Evolutionary conservation across 2,329 filamentous ascomycete genomes (phyloP).

Genomic region (Dothideomycetidae sp.): DNA sequence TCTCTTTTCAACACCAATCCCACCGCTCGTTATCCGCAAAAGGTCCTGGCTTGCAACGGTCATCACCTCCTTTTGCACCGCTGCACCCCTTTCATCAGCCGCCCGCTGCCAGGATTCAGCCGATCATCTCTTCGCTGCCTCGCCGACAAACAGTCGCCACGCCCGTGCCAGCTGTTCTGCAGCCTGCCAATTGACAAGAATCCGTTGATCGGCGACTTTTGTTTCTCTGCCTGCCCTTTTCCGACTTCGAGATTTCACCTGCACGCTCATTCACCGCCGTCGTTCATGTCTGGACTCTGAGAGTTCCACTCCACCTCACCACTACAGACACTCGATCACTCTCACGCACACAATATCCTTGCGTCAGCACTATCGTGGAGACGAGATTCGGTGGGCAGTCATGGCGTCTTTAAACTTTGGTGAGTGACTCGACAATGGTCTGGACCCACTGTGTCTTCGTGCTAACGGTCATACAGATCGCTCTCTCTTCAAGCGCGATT

Average conservation of each 20-base stretch:
- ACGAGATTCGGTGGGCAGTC: background rate
- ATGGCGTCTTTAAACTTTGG: background rate
- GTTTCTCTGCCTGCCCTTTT: background rate
- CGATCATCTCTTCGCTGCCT: background rate
- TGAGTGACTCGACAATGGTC: no score
- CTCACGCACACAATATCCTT: no score
- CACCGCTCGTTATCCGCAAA: background rate
- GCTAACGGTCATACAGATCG: slow-evolving; percentile 3
- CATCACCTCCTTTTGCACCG: slow-evolving; percentile 6
- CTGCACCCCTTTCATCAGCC: background rate
- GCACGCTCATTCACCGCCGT: background rate
- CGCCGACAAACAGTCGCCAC: slow-evolving; percentile 1
- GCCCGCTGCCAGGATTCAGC: no score
- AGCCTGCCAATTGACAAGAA: slow-evolving; percentile 10
- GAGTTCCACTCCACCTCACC: no score
- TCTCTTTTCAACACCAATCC: slow-evolving; percentile 1
- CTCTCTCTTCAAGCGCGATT: slow-evolving; percentile 39
- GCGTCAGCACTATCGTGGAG: no score
- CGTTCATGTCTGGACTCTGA: background rate
- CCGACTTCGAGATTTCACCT: background rate
- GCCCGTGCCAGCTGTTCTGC: slow-evolving; percentile 9
- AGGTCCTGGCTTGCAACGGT: slow-evolving; percentile 5
- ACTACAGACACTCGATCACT: no score
- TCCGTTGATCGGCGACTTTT: slow-evolving; percentile 9
- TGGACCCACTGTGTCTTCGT: no score